Evolutionary conservation across 1,284 basidiomycete genomes (phyloP), one percentile per base, ranked within the genome.

Genomic region (Ceraceosorus guamensis): DNA sequence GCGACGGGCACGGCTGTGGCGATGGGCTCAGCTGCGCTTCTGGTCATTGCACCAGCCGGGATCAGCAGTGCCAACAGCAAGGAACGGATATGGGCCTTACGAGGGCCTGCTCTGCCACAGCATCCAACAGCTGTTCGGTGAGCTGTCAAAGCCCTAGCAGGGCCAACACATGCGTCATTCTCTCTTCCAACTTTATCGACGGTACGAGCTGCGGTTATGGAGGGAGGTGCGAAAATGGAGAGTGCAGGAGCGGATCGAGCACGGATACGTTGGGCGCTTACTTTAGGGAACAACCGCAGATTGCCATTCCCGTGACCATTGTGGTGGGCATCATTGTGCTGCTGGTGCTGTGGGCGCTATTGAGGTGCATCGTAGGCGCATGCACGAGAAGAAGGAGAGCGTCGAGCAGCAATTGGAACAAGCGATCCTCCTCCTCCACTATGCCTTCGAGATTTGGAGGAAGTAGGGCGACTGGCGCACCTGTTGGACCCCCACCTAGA

Each of bases 151-250:
- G 88, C 74, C 89, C 89, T 2, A 80, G 66, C 30, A 77, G 78
- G 14, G 59, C 81, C 24, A 57, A 66, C 24, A 58, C 82, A 65
- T 93, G 90, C 76, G 78, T 89, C n/a, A 78, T 86, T 46, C 79
- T 92, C 41, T 85, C 87, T 60, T 83, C 87, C 1, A 78, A 82
- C 41, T 83, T 92, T 53, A 81, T 89, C 48, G 87, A 91, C 71
- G 90, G 90, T 10, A 91, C 89, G 24, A 83, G 87, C 10, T 93
- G 90, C 74, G 89, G 88, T 81, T 76, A 63, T 60, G 91, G 89
- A 70, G 76, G 76, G 16, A 53, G 58, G 6, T 77, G 76, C 60
- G 67, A 79, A 45, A 79, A 79, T 57, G 85, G 86, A 30, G 81
- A 77, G 33, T 92, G 89, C 75, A 77, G 85, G 66, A 63, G 83